These are phyloP conservation scores for Yarrowia yakushimensis DNA, from an alignment of 805 yeast genomes.

Conservation along the genomic window DNA sequence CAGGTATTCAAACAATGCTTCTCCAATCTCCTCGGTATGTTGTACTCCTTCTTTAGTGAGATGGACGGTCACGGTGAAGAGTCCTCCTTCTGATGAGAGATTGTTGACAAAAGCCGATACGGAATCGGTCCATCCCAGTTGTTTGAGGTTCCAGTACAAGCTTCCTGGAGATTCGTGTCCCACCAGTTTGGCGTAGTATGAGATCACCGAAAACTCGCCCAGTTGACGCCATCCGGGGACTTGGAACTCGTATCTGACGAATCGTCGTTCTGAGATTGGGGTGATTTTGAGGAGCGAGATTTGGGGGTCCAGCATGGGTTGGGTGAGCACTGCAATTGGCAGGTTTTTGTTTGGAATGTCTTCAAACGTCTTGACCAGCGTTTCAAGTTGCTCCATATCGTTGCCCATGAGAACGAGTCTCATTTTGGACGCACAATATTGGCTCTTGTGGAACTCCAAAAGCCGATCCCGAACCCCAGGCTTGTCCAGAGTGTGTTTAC, in stretches of 20 bases:
- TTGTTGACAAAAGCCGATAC: slow-evolving; percentile 62
- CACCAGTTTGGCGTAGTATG: slow-evolving; percentile 69
- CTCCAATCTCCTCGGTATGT: slow-evolving; percentile 58
- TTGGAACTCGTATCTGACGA: background rate
- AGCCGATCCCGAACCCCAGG: slow-evolving; percentile 86
- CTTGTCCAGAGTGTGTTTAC: slow-evolving; percentile 65
- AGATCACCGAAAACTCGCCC: slow-evolving; percentile 32
- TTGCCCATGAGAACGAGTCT: slow-evolving; percentile 82
- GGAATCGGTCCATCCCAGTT: slow-evolving; percentile 72
- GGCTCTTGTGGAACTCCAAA: slow-evolving; percentile 63
- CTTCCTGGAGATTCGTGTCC: slow-evolving; percentile 96
- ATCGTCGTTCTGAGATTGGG: background rate
- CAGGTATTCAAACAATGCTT: slow-evolving; percentile 67
- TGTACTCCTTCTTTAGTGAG: slow-evolving; percentile 65
- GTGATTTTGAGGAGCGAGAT: background rate
- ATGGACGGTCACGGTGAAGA: slow-evolving; percentile 65
- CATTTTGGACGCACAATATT: slow-evolving; percentile 87
- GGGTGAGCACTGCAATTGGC: background rate
- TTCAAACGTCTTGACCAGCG: background rate
- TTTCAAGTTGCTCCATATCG: slow-evolving; percentile 61
- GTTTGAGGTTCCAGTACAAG: slow-evolving; percentile 62
- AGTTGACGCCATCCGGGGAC: background rate
- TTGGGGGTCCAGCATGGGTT: background rate
- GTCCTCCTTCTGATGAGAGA: slow-evolving; percentile 58
- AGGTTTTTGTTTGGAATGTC: background rate